Conservation (phyloP, 2,329 filamentous ascomycete species). For the Bipolaris gigantea region DNA sequence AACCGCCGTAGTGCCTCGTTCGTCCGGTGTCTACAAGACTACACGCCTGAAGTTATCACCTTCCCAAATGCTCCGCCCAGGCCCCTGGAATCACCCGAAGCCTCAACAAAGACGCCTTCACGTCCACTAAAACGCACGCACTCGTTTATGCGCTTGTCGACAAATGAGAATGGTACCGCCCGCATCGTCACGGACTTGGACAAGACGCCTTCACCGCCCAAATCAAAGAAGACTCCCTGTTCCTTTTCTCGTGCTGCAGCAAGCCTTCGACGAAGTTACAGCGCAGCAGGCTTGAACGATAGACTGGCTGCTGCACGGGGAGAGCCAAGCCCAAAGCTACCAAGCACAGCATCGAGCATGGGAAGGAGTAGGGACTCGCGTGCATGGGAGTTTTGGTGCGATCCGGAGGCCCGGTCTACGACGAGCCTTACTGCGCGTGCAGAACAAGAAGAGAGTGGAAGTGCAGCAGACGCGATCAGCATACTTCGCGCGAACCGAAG, state of each 20-base stretch:
- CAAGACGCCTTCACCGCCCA: constrained; percentile 68
- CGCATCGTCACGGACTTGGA: constrained; percentile 73
- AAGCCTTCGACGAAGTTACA: constrained; percentile 70
- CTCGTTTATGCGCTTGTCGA: constrained; percentile 72
- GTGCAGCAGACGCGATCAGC: constrained; percentile 78
- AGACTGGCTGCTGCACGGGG: constrained; percentile 34
- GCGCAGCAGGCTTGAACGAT: constrained; percentile 57
- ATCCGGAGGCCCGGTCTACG: constrained; percentile 71
- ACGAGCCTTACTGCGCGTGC: constrained; percentile 75
- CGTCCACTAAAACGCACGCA: constrained; percentile 44
- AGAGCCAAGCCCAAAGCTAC: constrained; percentile 38
- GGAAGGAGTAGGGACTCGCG: constrained; percentile 83
- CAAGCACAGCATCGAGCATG: constrained; percentile 58
- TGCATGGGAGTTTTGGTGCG: constrained; percentile 89
- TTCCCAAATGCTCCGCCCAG: constrained; percentile 31
- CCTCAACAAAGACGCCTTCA: constrained; percentile 48
- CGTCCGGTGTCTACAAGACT: constrained; percentile 40
- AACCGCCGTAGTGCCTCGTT: constrained; percentile 51
- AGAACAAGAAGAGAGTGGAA: constrained; percentile 77
- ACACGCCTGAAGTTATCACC: constrained; percentile 34
- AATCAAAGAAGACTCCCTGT: constrained; percentile 54
- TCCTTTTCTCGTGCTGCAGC: constrained; percentile 46
- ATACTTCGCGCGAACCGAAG: constrained; percentile 70
- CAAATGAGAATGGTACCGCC: constrained; percentile 89
- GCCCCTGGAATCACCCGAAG: constrained; percentile 48